A percentile compares a stretch with the other conserved stretches of the same genome.
Conservation (phyloP, 2,329 filamentous ascomycete genomes). For the Trichophyton benhamiae region DNA sequence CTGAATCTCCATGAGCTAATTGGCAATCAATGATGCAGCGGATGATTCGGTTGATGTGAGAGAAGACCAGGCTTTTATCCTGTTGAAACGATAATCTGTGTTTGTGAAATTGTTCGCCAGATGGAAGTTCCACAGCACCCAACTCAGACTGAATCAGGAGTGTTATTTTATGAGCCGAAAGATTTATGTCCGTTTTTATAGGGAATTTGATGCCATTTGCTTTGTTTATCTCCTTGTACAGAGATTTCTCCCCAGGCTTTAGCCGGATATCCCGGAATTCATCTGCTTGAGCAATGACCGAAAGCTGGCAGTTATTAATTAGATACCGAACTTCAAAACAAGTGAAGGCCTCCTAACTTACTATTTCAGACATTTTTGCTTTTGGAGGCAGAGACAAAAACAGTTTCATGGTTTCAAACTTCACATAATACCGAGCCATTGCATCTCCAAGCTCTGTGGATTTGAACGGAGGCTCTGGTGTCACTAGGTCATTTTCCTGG, state of each 20-base stretch:
- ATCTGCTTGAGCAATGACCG: constrained; percentile 51
- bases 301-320: constrained; percentile 40
- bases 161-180: constrained; percentile 61
- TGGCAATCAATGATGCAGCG: constrained; percentile 69
- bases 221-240: constrained; percentile 62
- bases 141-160: constrained; percentile 66
- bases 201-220: constrained; percentile 56
- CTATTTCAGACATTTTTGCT: constrained; percentile 54
- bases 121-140: constrained; percentile 51
- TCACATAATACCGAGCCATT: constrained; percentile 74
- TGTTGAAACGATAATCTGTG: constrained; percentile 45
- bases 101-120: constrained; percentile 45
- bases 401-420: constrained; percentile 65
- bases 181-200: constrained; percentile 54
- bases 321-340: background rate
- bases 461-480: constrained; percentile 37
- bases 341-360: constrained; percentile 32
- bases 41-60: constrained; percentile 55
- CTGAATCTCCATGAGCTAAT: constrained; percentile 49
- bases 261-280: constrained; percentile 65
- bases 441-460: constrained; percentile 63
- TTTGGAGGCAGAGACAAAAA: constrained; percentile 51
- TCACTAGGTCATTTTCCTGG: constrained; percentile 47
- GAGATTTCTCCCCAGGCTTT: constrained; percentile 53
- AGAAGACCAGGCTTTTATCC: constrained; percentile 54